A percentile compares a stretch with the other conserved stretches of the same genome.
Evolutionary conservation across 1,284 basidiomycete genomes (phyloP).

Genomic region (Leccinum subrobustum): DNA sequence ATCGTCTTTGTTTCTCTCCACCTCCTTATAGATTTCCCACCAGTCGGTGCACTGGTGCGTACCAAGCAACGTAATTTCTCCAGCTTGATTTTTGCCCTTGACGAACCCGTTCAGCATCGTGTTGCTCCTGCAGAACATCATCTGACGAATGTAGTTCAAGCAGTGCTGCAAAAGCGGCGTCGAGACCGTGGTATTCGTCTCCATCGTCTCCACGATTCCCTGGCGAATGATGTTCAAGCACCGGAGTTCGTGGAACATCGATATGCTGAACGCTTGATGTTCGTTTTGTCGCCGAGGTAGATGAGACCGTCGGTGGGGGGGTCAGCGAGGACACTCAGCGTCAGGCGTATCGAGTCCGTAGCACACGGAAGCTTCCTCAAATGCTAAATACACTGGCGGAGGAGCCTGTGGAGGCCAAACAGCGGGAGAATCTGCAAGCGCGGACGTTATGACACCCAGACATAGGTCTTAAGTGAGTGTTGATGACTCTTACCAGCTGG

Average conservation of each 20-base stretch:
- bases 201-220: neutral
- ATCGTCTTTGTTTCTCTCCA: neutral
- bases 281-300: constrained; percentile 1
- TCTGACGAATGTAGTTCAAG: constrained; percentile 7
- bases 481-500: neutral
- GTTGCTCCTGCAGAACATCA: constrained; percentile 6
- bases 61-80: neutral
- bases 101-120: constrained; percentile 4
- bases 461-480: neutral
- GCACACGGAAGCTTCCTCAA: neutral
- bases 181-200: neutral
- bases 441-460: neutral
- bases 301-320: neutral
- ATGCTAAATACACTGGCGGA: neutral
- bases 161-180: constrained; percentile 3
- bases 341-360: neutral
- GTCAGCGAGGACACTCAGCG: constrained; percentile 1
- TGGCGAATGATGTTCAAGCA: constrained; percentile 4
- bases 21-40: neutral
- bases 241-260: constrained; percentile 6
- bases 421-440: neutral
- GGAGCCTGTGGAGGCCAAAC: neutral
- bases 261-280: constrained; percentile 1
- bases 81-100: neutral
- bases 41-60: constrained; percentile 5